Base-by-base conservation (phyloP, 495 filamentous ascomycete genomes). In the Platismatia glauca region DNA sequence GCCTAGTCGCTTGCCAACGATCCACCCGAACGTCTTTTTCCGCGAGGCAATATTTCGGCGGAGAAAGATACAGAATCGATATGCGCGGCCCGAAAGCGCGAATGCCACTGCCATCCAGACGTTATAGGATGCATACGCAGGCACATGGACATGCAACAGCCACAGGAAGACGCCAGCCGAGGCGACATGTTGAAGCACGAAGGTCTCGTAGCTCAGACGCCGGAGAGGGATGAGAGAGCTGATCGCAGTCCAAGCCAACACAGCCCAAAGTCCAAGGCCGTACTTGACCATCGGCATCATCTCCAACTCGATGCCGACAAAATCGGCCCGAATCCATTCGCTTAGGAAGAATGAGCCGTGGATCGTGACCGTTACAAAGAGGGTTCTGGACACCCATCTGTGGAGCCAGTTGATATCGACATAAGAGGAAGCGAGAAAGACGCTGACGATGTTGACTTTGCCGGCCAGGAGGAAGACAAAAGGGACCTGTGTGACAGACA, bases 371-470 rank as follows among this genome's bases (percentile, higher is more conserved):
- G 87, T 90, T 22, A 93, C 71, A 59, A 91, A 85, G 68, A 94
- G 77, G 41, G 83, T 88, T 22, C 90, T 82, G 2, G 87, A 81
- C 16, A 85, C 81, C 89, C 90, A 93, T 61, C 90, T 79, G 69
- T 95, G 90, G 58, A 91, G 79, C 90, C 89, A 92, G 68, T 92
- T 93, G 56, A 95, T 71, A 20, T 86, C 78, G 73, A 90, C 87
- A 63, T 94, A 84, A 60, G 84, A 85, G 39, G 80, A 82, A 6
- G 89, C 90, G 9, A 80, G 78, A 20, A 92, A 71, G 33, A 79
- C 74, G 4, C 88, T 88, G 43, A 92, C 78, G 60, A 93, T 75
- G 69, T 87, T 94, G 68, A 83, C 80, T 77, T 90, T 89, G n/a
- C 85, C 86, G 12, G 90, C 83, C 27, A 95, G 82, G 33, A 94